A percentile compares a stretch with the other conserved stretches of the same genome.
Evolutionary conservation across 495 filamentous ascomycete genomes (phyloP).

Genomic region (Geoglossum glabrum): DNA sequence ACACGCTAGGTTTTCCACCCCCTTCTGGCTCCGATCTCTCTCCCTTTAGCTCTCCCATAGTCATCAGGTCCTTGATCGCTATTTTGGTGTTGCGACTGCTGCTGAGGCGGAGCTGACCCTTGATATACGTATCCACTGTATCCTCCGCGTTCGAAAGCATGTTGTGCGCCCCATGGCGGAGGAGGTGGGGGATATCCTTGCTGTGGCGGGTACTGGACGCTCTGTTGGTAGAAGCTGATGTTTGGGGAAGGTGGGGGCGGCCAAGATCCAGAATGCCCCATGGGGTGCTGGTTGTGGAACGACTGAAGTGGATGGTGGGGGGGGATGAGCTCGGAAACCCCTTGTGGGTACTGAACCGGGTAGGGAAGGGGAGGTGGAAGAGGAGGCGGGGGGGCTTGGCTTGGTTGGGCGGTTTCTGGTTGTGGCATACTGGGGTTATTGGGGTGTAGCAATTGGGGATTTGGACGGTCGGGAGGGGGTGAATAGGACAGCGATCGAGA

Average conservation of each 20-base stretch:
- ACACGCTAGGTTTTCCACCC: background rate
- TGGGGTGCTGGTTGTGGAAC: background rate
- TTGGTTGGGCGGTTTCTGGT: background rate
- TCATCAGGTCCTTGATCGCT: background rate
- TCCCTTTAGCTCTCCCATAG: background rate
- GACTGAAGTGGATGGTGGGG: background rate
- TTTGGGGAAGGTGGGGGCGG: background rate
- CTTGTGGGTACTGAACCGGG: background rate
- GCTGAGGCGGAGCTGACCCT: background rate
- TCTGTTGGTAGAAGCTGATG: background rate
- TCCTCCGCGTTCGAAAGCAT: background rate
- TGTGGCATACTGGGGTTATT: background rate
- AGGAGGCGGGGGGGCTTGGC: background rate
- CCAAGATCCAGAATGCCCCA: background rate
- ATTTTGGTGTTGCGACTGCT: background rate
- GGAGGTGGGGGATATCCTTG: background rate
- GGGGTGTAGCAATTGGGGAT: background rate
- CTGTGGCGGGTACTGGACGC: background rate
- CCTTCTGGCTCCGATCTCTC: background rate
- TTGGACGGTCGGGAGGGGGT: conserved; percentile 14
- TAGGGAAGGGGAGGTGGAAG: background rate
- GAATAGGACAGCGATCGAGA: conserved; percentile 30
- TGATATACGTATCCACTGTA: background rate
- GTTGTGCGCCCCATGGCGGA: background rate
- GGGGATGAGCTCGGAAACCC: background rate